Evolutionary conservation across 257 asterid species (phyloP).

Genomic region (Verbascum thapsus): DNA sequence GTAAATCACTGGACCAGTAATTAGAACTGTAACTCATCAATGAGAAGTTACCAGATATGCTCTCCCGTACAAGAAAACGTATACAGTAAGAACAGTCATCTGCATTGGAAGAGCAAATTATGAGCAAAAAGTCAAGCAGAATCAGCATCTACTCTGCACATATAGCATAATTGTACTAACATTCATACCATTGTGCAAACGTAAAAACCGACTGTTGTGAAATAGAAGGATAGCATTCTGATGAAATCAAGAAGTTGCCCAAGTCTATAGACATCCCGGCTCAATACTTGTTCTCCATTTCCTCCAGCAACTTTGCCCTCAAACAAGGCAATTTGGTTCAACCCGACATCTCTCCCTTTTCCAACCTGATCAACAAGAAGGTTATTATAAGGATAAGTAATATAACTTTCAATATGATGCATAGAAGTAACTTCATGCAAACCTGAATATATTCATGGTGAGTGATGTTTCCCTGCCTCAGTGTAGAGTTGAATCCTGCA

Average conservation of each 20-base stretch:
- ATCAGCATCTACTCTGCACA: neutral
- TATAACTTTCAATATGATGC: constrained; percentile 15
- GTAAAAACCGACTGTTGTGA: constrained; percentile 92
- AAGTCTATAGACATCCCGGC: constrained; percentile 95
- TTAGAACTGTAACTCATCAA: constrained; percentile 2
- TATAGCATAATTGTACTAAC: constrained; percentile 21
- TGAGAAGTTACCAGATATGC: constrained; percentile 80
- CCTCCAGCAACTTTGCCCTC: constrained; percentile 99
- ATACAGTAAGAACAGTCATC: constrained; percentile 98
- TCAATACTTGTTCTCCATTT: constrained; percentile 97
- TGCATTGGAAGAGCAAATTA: constrained; percentile 44
- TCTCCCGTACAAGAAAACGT: constrained; percentile 89
- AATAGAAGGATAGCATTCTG: constrained; percentile 93
- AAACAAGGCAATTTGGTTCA: constrained; percentile 94
- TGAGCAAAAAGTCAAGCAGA: constrained; percentile 27
- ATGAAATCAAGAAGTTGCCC: constrained; percentile 97
- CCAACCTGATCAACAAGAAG: constrained; percentile 70
- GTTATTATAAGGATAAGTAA: constrained; percentile 25
- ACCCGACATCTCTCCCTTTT: constrained; percentile 99
- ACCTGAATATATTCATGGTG: constrained; percentile 96
- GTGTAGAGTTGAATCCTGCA: constrained; percentile 95
- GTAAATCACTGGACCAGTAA: constrained; percentile 9
- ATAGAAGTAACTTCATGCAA: constrained; percentile 15
- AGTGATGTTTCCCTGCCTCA: constrained; percentile 97
- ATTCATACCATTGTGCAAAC: constrained; percentile 94